Evolutionary conservation across 1,284 basidiomycete genomes (phyloP), one percentile per base, ranked within the genome.

Genomic region (Melanopsichium pennsylvanicum): DNA sequence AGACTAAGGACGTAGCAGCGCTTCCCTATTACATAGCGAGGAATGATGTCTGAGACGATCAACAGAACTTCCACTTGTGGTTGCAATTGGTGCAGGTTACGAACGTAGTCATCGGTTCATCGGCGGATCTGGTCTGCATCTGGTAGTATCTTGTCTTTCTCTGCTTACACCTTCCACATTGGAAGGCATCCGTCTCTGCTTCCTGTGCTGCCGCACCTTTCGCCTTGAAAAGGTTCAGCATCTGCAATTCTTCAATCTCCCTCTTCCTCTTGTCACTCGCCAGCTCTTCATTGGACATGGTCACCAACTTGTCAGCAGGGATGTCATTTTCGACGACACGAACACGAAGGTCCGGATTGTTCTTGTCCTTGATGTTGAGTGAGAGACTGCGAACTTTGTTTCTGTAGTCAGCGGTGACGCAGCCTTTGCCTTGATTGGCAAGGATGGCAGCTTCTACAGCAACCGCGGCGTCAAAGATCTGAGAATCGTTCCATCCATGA

Each of bases 151-250:
- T 56, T 31, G 70, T 74, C 59, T 78, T 79, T 21, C 76, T 48
- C 62, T 79, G 72, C 58, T 80, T 78, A 87, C 95, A 99, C 74
- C 91, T 87, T 16, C 88, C 86, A 78, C 96, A 99, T 81, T 97
- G 93, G 90, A 99, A 99, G 1, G 93, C 93, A 72, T 95, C 93
- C 0, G 96, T 99, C 82, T 98, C 95, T 13, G 95, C 94, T 82
- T 85, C 82, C 47, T 82, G 81, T 68, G 94, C 90, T 13, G 87
- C 91, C 0, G 94, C 95, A 3, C 90, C 92, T 15, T 96, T 88
- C 2, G 94, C 90, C 46, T 93, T 91, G 85, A 93, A 91, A 41
- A 98, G 83, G 78, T 98, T 98, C 36, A 78, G 77, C 59, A 74
- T 69, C 44, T 78, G 74, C 29, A 80, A 32, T 57, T 91, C 88